These are phyloP conservation scores for Nadsonia starkeyi-henricii DNA, from an alignment of 1,139 yeast genomes.

Conservation along the genomic window DNA sequence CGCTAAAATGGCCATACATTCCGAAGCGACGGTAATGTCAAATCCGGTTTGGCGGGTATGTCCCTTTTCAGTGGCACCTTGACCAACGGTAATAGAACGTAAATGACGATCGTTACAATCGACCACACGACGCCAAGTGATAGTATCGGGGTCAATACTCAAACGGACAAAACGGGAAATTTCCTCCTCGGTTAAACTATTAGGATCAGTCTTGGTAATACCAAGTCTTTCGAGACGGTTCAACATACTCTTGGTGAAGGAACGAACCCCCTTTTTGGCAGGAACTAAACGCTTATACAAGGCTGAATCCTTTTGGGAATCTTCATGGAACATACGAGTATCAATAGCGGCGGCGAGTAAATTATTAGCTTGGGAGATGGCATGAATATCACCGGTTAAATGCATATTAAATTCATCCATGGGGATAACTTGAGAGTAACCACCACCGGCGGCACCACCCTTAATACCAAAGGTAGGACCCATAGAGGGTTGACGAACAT, in stretches of 20 bases:
- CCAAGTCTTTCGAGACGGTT: constrained; percentile 71
- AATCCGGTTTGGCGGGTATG: constrained; percentile 81
- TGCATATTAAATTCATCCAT: constrained; percentile 99
- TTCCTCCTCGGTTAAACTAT: constrained; percentile 72
- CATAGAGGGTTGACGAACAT: constrained; percentile 97
- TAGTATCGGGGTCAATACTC: constrained; percentile 85
- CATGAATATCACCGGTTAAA: constrained; percentile 96
- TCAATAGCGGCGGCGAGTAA: constrained; percentile 95
- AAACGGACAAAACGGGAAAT: constrained; percentile 62
- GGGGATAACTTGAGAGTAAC: constrained; percentile 95
- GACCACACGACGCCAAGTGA: constrained; percentile 93
- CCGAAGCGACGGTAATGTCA: constrained; percentile 94
- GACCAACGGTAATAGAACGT: constrained; percentile 83
- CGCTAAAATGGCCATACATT: constrained; percentile 97
- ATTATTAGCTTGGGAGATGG: constrained; percentile 91
- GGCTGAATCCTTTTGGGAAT: constrained; percentile 81
- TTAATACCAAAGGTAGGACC: constrained; percentile 98
- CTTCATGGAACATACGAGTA: constrained; percentile 94
- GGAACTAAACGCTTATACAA: constrained; percentile 83
- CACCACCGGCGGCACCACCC: constrained; percentile 99
- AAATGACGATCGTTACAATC: constrained; percentile 91
- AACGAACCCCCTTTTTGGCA: constrained; percentile 66
- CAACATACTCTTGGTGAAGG: constrained; percentile 65
- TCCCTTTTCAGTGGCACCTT: constrained; percentile 92
- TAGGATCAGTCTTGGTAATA: constrained; percentile 66